Conservation (phyloP, 176 grass and related monocot species). For the Microstegium vimineum region DNA sequence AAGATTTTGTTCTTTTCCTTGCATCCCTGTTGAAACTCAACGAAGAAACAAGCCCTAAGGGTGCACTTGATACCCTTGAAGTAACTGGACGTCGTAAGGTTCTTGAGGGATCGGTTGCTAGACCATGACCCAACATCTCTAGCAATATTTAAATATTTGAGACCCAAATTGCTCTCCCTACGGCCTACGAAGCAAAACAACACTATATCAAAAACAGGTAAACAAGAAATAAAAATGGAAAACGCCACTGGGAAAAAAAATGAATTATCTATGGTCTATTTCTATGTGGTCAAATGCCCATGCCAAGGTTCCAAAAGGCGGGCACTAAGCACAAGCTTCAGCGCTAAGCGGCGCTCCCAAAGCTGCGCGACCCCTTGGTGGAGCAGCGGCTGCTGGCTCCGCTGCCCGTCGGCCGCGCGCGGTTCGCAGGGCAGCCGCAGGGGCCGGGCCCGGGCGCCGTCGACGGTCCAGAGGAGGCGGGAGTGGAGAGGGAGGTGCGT, state of each 20-base stretch:
- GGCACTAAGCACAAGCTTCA: no score
- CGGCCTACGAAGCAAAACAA: slow-evolving; percentile 3
- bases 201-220: neutral
- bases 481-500: no score
- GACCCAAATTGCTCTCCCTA: neutral
- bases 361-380: no score
- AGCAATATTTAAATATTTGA: slow-evolving; percentile 15
- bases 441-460: no score
- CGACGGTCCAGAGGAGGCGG: no score
- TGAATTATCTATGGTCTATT: neutral
- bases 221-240: slow-evolving; percentile 1
- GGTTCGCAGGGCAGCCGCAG: no score
- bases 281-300: neutral
- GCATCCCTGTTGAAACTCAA: slow-evolving; percentile 31
- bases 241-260: neutral
- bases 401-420: no score
- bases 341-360: no score
- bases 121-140: slow-evolving; percentile 58
- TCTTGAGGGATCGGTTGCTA: slow-evolving; percentile 49
- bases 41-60: slow-evolving; percentile 37
- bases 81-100: slow-evolving; percentile 14
- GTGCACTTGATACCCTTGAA: slow-evolving; percentile 29
- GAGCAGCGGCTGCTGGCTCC: no score
- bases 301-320: no score
- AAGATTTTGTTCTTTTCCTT: slow-evolving; percentile 37